Evolutionary conservation across 202 grass and related monocot genomes (phyloP).

Genomic region (Carex sylvatica): DNA sequence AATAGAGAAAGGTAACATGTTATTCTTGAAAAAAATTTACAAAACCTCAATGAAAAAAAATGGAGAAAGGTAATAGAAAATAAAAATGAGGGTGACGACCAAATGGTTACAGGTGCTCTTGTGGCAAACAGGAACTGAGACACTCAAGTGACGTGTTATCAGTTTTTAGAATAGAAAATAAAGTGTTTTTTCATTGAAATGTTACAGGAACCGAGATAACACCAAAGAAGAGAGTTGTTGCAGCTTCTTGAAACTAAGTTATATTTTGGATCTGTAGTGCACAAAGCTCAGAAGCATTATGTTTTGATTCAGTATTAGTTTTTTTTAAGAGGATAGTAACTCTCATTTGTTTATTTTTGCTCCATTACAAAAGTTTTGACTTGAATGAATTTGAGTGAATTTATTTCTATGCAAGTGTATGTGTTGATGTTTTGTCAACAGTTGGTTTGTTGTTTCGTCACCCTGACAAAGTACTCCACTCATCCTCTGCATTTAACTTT

Average conservation of each 20-base stretch:
- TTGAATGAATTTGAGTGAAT: background rate
- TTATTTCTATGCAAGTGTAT: background rate
- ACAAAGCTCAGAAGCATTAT: background rate
- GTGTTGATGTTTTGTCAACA: too few species aligned
- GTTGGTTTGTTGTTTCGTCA: too few species aligned
- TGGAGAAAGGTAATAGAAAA: too few species aligned
- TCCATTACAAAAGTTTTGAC: background rate
- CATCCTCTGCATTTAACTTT: too few species aligned
- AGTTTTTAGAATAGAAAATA: background rate
- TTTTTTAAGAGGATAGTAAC: background rate
- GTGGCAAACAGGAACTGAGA: too few species aligned
- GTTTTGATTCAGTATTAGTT: background rate
- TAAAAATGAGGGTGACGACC: too few species aligned
- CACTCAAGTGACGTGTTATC: background rate
- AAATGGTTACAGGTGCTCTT: too few species aligned
- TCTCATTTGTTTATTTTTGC: slow-evolving; percentile 7
- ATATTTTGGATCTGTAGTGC: background rate
- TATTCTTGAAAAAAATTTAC: too few species aligned
- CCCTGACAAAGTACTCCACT: too few species aligned
- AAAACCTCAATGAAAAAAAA: too few species aligned
- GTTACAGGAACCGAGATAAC: slow-evolving; percentile 50
- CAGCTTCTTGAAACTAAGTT: slow-evolving; percentile 34
- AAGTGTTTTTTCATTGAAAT: background rate
- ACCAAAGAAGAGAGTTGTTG: slow-evolving; percentile 59
- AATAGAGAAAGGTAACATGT: too few species aligned